phyloP scores from a whole-genome alignment of 192 early-diverging fungal genomes.

The Phycomyces blakesleeanus region DNA sequence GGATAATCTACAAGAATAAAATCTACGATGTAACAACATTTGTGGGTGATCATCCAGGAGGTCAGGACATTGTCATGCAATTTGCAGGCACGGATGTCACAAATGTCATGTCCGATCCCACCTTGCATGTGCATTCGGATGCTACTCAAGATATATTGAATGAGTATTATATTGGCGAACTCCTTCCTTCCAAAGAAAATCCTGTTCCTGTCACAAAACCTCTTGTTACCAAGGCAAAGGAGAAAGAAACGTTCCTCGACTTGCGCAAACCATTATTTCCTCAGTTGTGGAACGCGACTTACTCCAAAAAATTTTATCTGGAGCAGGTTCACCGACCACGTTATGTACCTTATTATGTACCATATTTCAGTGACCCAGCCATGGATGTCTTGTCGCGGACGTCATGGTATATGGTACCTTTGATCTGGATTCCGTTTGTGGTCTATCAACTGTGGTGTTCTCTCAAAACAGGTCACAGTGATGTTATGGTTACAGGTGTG shows the following conservation, averaged over 20 bases:
- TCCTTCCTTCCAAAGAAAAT: neutral
- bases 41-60: constrained; percentile 88
- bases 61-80: constrained; percentile 80
- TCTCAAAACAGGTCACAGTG: neutral
- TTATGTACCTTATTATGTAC: constrained; percentile 70
- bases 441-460: constrained; percentile 41
- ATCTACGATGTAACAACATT: constrained; percentile 89
- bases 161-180: constrained; percentile 75
- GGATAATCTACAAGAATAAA: constrained; percentile 78
- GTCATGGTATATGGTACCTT: constrained; percentile 85
- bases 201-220: neutral
- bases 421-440: constrained; percentile 80
- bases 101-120: constrained; percentile 66
- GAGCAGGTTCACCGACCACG: constrained; percentile 88
- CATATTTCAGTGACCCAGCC: constrained; percentile 70
- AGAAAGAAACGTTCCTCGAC: constrained; percentile 74
- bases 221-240: constrained; percentile 7
- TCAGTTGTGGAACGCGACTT: constrained; percentile 77
- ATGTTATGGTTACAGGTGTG: constrained; percentile 21
- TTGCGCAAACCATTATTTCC: constrained; percentile 73
- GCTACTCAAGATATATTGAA: constrained; percentile 81
- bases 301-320: constrained; percentile 79
- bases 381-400: constrained; percentile 85
- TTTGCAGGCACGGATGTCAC: constrained; percentile 83
- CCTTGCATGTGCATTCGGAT: constrained; percentile 74